These are phyloP conservation scores for Blastobotrys arbuscula DNA, from an alignment of 1,139 yeast genomes.

Conservation along the genomic window DNA sequence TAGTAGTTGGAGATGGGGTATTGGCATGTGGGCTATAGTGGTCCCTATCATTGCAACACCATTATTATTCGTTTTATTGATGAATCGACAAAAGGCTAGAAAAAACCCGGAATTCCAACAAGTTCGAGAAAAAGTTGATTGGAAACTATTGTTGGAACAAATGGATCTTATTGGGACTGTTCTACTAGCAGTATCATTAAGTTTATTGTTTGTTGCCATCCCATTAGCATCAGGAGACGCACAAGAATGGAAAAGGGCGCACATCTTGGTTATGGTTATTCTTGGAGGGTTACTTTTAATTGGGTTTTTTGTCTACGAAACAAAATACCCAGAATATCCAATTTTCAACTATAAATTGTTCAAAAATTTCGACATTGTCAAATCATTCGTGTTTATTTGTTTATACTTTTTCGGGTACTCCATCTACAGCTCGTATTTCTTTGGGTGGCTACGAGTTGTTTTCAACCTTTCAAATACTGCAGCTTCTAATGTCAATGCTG, in stretches of 20 bases:
- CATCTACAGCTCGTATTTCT: conserved; percentile 18
- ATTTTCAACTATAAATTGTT: conserved; percentile 13
- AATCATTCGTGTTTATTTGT: conserved; percentile 14
- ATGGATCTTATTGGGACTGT: conserved; percentile 18
- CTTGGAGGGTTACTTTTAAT: conserved; percentile 15
- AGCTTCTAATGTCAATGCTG: conserved; percentile 56
- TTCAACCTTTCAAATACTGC: conserved; percentile 47
- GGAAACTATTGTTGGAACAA: conserved; percentile 2
- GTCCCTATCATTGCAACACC: conserved; percentile 60
- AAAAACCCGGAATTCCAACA: neutral
- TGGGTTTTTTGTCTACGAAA: conserved; percentile 16
- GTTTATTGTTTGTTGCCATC: conserved; percentile 19
- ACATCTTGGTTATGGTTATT: conserved; percentile 13
- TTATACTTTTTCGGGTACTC: conserved; percentile 18
- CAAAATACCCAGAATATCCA: conserved; percentile 14
- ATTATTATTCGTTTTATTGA: conserved; percentile 27
- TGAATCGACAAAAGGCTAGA: conserved; percentile 16
- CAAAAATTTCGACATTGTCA: conserved; percentile 11
- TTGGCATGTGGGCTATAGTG: conserved; percentile 73
- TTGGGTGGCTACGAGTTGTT: conserved; percentile 46
- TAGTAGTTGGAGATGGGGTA: conserved; percentile 55
- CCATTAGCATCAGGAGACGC: conserved; percentile 16
- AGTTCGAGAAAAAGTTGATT: neutral
- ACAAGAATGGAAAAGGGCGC: conserved; percentile 14
- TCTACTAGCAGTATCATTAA: conserved; percentile 17